These are phyloP conservation scores for Pyrus betulifolia DNA, from an alignment of 306 rosid genomes.

Conservation along the genomic window DNA sequence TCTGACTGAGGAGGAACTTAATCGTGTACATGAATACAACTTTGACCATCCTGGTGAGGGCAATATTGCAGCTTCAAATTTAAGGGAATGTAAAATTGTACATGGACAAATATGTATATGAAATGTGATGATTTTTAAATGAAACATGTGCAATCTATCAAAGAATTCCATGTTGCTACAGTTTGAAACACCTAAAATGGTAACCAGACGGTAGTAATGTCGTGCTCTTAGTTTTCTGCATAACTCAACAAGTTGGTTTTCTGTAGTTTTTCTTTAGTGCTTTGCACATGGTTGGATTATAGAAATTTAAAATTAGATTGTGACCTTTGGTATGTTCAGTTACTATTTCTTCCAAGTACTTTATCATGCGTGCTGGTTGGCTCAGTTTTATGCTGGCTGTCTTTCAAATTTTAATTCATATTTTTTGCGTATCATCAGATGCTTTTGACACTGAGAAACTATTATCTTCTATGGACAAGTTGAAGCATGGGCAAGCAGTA, in stretches of 20 bases:
- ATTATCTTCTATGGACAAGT: slow-evolving; percentile 64
- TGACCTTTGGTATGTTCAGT: not conserved
- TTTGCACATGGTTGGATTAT: not conserved
- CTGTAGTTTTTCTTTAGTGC: not conserved
- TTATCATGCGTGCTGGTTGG: not conserved
- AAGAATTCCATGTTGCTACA: not conserved
- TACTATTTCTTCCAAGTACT: not conserved
- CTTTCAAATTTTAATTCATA: not conserved
- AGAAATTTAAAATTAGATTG: not conserved
- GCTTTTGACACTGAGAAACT: slow-evolving; percentile 83
- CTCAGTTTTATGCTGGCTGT: not conserved
- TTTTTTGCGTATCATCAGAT: slow-evolving; percentile 42
- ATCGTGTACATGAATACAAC: slow-evolving; percentile 83
- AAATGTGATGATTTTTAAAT: not conserved
- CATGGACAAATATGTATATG: not conserved
- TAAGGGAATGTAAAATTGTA: not conserved
- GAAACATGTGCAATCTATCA: not conserved
- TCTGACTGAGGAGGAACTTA: slow-evolving; percentile 68
- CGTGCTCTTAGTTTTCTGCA: not conserved
- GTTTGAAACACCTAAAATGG: not conserved
- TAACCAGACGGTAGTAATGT: not conserved
- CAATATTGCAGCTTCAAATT: slow-evolving; percentile 9
- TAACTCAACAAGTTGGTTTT: not conserved
- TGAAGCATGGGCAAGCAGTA: slow-evolving; percentile 85
- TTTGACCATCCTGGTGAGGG: slow-evolving; percentile 96